These are phyloP conservation scores for Candida michaelii DNA, from an alignment of 805 yeast genomes.

Conservation along the genomic window DNA sequence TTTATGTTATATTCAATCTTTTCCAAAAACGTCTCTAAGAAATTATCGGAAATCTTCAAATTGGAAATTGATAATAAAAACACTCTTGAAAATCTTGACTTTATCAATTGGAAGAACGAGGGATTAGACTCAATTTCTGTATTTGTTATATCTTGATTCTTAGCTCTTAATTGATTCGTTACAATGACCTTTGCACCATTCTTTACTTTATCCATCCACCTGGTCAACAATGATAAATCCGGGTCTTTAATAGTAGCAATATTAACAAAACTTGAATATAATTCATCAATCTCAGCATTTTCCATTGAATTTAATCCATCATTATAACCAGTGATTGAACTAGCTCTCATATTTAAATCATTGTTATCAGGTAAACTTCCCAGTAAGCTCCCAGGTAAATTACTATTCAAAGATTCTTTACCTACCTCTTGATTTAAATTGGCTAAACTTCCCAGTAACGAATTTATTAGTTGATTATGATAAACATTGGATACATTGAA, in stretches of 20 bases:
- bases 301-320: conserved; percentile 14
- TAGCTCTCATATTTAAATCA: conserved; percentile 8
- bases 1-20: conserved; percentile 51
- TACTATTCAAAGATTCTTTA: not conserved
- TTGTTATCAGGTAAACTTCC: not conserved
- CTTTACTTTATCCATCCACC: conserved; percentile 42
- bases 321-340: conserved; percentile 14
- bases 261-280: conserved; percentile 67
- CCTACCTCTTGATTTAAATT: not conserved
- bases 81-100: conserved; percentile 56
- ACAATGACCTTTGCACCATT: conserved; percentile 16
- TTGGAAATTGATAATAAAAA: conserved; percentile 69
- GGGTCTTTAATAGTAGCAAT: conserved; percentile 46
- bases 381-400: no score
- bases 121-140: conserved; percentile 8
- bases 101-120: not conserved
- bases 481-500: conserved; percentile 8
- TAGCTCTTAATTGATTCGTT: not conserved
- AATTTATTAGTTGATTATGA: conserved; percentile 10
- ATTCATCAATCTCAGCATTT: conserved; percentile 60
- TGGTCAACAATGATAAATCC: conserved; percentile 32
- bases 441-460: conserved; percentile 7
- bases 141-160: conserved; percentile 11
- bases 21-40: conserved; percentile 51
- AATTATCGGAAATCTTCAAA: conserved; percentile 62